A percentile compares a stretch with the other conserved stretches of the same genome.
Evolutionary conservation across 495 filamentous ascomycete genomes (phyloP).

Genomic region (Aspergillus bertholletiae): DNA sequence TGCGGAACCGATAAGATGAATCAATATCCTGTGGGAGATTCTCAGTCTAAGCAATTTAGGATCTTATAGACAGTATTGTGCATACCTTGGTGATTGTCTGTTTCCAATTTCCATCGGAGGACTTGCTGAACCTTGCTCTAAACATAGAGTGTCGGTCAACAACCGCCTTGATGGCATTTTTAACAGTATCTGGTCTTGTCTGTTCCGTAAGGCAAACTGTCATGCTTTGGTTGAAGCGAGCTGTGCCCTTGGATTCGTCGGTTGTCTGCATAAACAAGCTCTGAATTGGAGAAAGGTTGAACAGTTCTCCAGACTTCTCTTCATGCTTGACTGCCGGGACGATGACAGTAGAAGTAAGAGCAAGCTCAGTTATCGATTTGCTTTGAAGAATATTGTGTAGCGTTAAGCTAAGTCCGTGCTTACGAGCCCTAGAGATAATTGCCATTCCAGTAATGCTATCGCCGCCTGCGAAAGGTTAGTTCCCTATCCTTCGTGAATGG

Average conservation of each 20-base stretch:
- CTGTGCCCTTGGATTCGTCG: conserved; percentile 40
- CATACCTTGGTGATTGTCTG: conserved; percentile 37
- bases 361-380: conserved; percentile 33
- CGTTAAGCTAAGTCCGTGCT: conserved; percentile 32
- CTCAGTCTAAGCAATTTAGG: neutral
- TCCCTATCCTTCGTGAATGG: conserved; percentile 14
- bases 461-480: conserved; percentile 32
- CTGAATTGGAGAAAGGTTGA: conserved; percentile 50
- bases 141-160: conserved; percentile 68
- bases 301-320: conserved; percentile 42
- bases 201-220: conserved; percentile 52
- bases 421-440: conserved; percentile 38
- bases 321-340: conserved; percentile 15
- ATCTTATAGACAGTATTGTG: neutral
- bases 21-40: conserved; percentile 29
- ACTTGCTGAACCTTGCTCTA: conserved; percentile 54
- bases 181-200: conserved; percentile 47
- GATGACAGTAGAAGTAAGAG: conserved; percentile 24
- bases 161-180: conserved; percentile 52
- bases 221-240: conserved; percentile 70
- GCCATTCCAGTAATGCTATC: conserved; percentile 46
- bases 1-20: conserved; percentile 37
- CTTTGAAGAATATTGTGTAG: conserved; percentile 36
- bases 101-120: conserved; percentile 33
- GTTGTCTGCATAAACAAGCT: conserved; percentile 44